Evolutionary conservation across 352 stramenopile species (phyloP), one percentile per base, ranked within the genome.

Genomic region (Thraustotheca clavata): DNA sequence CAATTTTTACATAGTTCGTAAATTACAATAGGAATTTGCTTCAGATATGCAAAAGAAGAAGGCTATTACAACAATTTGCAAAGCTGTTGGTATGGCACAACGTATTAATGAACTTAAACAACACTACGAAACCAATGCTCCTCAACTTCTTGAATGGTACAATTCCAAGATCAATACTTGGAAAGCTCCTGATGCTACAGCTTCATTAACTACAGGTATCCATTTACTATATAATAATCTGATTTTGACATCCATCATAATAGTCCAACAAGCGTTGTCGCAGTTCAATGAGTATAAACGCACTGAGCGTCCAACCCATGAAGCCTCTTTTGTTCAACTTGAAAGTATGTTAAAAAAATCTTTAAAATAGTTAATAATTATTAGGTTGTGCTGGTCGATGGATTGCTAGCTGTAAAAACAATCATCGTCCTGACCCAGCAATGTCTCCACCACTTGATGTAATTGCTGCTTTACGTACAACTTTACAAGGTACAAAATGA

Each of bases 1-100:
- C 3, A 24, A 62, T 22, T 27, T 6, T 62, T 5, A n/a, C n/a
- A 49, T 57, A 5, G 9, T 31, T n/a, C 7, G 8, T 29, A 52
- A 8, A 31, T 9, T 63, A 14, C 4, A 49, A n/a, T 11, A 94
- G 72, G 85, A 95, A 70, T 96, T 96, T 59, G 88, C 88, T 1
- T 91, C 83, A 16, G 85, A 87, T 31, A 73, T 90, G 55, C 88
- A 96, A 69, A 94, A 93, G 79, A 90, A 93, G 65, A 91, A 91
- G 74, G 80, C 87, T 0, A 76, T 96, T 43, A 91, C 86, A 50
- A 94, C 86, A 6, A 91, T 96, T 66, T 82, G 79, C 72, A 96
- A 95, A 73, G 88, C 88, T 52, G 79, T 96, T 8, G 91, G 87
- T 72, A 91, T 96, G 67, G 84, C 86, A 20, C 86, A 93, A 72